Evolutionary conservation across 495 filamentous ascomycete genomes (phyloP), one percentile per base, ranked within the genome.

Genomic region (Daldinia vernicosa): DNA sequence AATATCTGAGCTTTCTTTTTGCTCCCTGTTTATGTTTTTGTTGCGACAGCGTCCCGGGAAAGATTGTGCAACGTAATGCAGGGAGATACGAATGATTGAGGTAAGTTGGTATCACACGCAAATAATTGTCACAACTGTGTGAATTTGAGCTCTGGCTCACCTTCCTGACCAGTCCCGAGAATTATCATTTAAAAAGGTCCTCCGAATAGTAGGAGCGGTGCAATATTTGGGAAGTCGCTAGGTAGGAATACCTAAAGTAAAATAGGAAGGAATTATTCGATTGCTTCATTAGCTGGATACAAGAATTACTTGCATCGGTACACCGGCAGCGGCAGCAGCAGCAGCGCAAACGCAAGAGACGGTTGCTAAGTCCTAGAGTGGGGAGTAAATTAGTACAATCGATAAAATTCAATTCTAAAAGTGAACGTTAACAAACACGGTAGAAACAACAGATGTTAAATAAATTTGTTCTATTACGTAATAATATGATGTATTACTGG

Each of bases 71-170:
- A 53, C 50, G 50, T 53, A 15, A 57, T 28, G 45, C 19, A 60
- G 12, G 30, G 43, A 15, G 33, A 12, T 15, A 35, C 30, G 22
- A 58, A 55, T 30, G 43, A 45, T 56, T 51, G 58, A 60, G 35
- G 45, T 22, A 33, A 33, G 57, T 58, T 33, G 60, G 30, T 47
- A 69, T 71, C 61, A 74, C 66, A 72, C 66, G 53, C 53, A 60
- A 60, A 72, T 58, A 43, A 53, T 47, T 30, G 37, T 60, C 51
- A 30, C 35, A 53, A 40, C n/a, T 58, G 60, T 61, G 57, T 37
- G 53, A 63, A 74, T 52, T 68, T 63, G 61, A 74, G 67, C 71
- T 74, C 69, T 71, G 72, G 75, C 75, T 77, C 75, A 77, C 75
- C 75, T 77, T 77, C 70, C 75, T 74, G 65, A 69, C 66, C 69